These are phyloP conservation scores for Leptomonas pyrrhocoris DNA, from an alignment of 208 protist species.

Conservation along the genomic window DNA sequence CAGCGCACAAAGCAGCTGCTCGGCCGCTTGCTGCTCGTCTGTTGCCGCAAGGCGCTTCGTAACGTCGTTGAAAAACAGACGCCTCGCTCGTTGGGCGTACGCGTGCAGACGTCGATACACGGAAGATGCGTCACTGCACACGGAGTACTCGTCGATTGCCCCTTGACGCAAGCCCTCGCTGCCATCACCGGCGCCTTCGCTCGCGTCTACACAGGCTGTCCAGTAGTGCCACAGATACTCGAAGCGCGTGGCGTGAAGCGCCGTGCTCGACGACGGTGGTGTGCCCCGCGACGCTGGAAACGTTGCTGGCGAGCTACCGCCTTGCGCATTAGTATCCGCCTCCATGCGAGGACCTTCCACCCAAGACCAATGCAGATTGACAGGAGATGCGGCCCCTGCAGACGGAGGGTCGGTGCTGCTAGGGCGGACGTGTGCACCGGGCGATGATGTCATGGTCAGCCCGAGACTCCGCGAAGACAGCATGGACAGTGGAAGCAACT, in stretches of 20 bases:
- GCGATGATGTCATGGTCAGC: constrained; percentile 8
- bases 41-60: background rate
- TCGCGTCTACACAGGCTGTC: background rate
- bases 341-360: background rate
- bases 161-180: no score
- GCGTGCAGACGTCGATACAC: background rate
- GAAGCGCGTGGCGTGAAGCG: background rate
- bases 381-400: background rate
- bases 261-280: background rate
- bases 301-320: no score
- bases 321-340: no score
- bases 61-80: background rate
- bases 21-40: background rate
- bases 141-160: background rate
- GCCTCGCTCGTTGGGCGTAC: background rate
- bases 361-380: constrained; percentile 13
- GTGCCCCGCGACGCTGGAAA: no score
- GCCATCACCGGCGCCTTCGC: background rate
- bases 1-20: background rate
- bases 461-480: background rate
- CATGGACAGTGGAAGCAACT: background rate
- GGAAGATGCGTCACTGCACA: background rate
- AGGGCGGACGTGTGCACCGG: background rate
- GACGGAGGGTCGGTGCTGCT: background rate
- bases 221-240: constrained; percentile 9